Evolutionary conservation across 495 filamentous ascomycete genomes (phyloP).

Genomic region (Lophium mytilinum): DNA sequence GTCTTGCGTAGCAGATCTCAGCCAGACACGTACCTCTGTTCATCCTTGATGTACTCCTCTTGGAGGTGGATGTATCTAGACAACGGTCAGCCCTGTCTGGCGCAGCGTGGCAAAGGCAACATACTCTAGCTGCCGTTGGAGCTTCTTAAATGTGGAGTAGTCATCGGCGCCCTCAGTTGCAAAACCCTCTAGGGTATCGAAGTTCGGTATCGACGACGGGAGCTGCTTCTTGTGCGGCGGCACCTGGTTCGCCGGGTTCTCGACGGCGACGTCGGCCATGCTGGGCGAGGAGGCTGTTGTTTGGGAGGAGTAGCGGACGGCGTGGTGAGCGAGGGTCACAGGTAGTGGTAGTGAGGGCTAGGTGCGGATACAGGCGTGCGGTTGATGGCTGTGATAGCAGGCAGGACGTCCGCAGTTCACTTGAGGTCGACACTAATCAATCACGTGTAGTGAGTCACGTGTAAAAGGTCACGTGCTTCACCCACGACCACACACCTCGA

Average conservation of each 20-base stretch:
- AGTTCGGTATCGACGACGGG: constrained; percentile 79
- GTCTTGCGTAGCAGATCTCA: background rate
- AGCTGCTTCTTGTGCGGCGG: constrained; percentile 68
- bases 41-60: constrained; percentile 99
- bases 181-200: constrained; percentile 78
- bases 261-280: constrained; percentile 80
- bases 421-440: too few species aligned
- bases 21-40: constrained; percentile 63
- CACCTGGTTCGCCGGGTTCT: constrained; percentile 64
- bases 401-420: too few species aligned
- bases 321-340: too few species aligned
- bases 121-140: constrained; percentile 92
- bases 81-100: constrained; percentile 29
- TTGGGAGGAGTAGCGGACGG: too few species aligned
- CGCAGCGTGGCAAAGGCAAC: constrained; percentile 15
- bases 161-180: constrained; percentile 79
- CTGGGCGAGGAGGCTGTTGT: background rate
- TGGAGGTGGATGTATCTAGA: constrained; percentile 91
- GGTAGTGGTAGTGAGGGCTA: too few species aligned
- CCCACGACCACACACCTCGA: too few species aligned
- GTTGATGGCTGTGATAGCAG: too few species aligned
- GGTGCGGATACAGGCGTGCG: too few species aligned
- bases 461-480: too few species aligned
- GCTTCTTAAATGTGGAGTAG: constrained; percentile 88
- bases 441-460: too few species aligned